Conservation (phyloP, 495 filamentous ascomycete species). For the Neurospora discreta region DNA sequence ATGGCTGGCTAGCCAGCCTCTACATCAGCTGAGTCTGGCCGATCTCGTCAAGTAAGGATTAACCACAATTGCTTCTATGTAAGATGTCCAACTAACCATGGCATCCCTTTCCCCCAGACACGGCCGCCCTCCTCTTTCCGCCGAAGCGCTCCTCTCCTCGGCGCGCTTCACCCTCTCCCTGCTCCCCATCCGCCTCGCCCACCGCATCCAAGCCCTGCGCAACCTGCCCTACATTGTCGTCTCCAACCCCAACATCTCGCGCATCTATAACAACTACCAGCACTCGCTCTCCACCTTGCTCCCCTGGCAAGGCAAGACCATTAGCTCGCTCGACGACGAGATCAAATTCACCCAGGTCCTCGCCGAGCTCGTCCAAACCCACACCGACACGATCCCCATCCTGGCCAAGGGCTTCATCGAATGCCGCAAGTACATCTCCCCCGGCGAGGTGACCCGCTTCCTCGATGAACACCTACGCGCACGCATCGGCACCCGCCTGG, state of each 20-base stretch:
- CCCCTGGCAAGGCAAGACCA: conserved; percentile 64
- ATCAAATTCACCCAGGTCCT: conserved; percentile 82
- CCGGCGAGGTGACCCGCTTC: conserved; percentile 73
- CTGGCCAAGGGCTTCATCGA: conserved; percentile 88
- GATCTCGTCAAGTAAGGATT: conserved; percentile 79
- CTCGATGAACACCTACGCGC: conserved; percentile 90
- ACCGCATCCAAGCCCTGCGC: conserved; percentile 81
- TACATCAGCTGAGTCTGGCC: conserved; percentile 72
- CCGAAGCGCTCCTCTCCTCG: conserved; percentile 66
- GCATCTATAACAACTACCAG: conserved; percentile 90
- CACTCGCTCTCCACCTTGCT: conserved; percentile 84
- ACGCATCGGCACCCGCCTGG: conserved; percentile 83
- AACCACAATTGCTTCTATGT: not conserved
- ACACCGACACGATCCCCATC: conserved; percentile 85
- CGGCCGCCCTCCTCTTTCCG: conserved; percentile 78
- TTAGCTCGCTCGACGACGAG: conserved; percentile 78
- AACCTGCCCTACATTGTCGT: conserved; percentile 97
- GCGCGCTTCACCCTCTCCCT: conserved; percentile 93
- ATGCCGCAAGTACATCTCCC: conserved; percentile 74
- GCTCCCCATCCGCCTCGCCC: conserved; percentile 85
- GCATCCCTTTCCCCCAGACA: conserved; percentile 43
- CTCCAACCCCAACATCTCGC: conserved; percentile 81
- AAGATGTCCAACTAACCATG: not conserved
- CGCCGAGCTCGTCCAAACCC: conserved; percentile 85
- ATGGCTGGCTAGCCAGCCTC: conserved; percentile 61